Conservation (phyloP, 306 rosid genomes). For the Gillenia trifoliata region DNA sequence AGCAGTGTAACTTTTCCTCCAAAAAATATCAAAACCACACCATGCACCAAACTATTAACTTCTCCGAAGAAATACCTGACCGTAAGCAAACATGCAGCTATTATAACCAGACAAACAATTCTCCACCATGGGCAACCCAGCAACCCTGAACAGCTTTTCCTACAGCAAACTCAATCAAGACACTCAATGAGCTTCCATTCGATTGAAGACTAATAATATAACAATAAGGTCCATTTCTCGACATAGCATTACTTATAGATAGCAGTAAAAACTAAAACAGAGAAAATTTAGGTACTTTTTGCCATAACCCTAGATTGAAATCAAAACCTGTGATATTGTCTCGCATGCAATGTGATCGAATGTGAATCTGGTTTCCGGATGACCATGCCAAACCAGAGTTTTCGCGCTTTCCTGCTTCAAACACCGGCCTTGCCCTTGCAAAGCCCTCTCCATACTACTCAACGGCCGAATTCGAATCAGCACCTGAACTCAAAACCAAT, state of each 20-base stretch:
- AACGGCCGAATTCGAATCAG: conserved; percentile 80
- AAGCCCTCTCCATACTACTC: conserved; percentile 59
- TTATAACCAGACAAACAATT: conserved; percentile 97
- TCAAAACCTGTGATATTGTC: conserved; percentile 68
- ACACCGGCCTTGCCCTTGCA: conserved; percentile 72
- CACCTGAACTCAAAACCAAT: conserved; percentile 50
- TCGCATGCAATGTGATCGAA: conserved; percentile 88
- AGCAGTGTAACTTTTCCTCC: conserved; percentile 19
- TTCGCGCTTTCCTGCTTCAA: conserved; percentile 79
- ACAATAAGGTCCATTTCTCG: not conserved
- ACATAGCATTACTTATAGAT: not conserved
- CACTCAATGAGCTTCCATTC: conserved; percentile 2
- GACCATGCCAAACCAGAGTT: conserved; percentile 84
- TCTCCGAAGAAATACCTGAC: conserved; percentile 58
- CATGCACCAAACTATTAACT: not conserved
- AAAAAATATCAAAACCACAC: conserved; percentile 9
- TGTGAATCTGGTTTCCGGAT: conserved; percentile 90
- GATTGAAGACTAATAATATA: not conserved
- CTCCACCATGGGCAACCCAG: conserved; percentile 95
- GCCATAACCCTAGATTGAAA: not conserved
- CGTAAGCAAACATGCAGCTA: conserved; percentile 94
- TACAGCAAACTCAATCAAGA: conserved; percentile 29
- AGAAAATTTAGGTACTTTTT: not conserved
- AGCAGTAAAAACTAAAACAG: not conserved
- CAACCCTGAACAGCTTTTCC: conserved; percentile 80